phyloP scores from a whole-genome alignment of 139 green algal species.

The Chlorella vulgaris region DNA sequence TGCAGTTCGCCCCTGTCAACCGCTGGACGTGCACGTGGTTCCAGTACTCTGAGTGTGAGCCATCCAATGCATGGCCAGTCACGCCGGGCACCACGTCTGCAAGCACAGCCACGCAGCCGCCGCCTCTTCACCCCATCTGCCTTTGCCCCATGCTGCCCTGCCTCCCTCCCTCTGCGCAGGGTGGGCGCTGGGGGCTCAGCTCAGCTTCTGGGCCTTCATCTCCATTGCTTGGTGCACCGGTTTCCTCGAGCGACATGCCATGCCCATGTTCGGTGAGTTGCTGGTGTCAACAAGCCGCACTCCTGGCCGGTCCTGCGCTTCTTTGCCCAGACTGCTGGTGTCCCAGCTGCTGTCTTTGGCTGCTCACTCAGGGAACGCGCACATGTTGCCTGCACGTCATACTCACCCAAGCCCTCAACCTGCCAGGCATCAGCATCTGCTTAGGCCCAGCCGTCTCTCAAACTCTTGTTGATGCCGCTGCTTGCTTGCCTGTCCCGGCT shows the following conservation, averaged over 20 bases:
- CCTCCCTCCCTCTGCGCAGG: background rate
- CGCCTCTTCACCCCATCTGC: background rate
- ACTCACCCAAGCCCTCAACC: too few species aligned
- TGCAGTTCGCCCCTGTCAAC: background rate
- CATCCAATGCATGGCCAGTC: background rate
- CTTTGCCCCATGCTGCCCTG: background rate
- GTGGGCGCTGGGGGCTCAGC: slow-evolving; percentile 2
- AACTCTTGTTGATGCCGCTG: background rate
- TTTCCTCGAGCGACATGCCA: slow-evolving; percentile 9
- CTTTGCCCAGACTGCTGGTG: background rate
- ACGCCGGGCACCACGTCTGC: background rate
- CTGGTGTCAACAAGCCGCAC: background rate
- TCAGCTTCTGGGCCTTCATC: slow-evolving; percentile 14
- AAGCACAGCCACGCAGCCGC: background rate
- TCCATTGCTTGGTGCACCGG: background rate
- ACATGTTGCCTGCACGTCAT: background rate
- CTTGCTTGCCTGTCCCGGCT: too few species aligned
- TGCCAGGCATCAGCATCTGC: too few species aligned
- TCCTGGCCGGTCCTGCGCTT: background rate
- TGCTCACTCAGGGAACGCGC: background rate
- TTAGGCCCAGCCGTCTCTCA: background rate
- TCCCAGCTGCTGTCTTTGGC: background rate
- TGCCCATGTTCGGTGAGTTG: background rate
- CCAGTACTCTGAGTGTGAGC: background rate
- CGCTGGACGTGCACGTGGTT: slow-evolving; percentile 7